phyloP scores from a whole-genome alignment of 1,139 yeast genomes.

The Pichia sp. region DNA sequence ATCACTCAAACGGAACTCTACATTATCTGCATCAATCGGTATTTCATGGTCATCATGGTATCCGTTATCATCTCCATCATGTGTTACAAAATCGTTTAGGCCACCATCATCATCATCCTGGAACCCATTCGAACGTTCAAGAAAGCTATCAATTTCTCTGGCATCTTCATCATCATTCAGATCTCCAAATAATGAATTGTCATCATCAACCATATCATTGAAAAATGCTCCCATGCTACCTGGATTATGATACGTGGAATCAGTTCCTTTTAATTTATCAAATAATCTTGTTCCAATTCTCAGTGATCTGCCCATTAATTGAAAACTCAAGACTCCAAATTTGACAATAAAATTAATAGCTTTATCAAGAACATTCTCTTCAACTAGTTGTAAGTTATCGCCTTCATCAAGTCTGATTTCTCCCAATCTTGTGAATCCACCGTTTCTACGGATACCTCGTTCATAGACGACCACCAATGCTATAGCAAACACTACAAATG shows the following conservation, averaged over 20 bases:
- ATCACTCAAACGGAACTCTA: constrained; percentile 13
- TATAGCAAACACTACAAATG: constrained; percentile 49
- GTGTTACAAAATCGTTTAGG: constrained; percentile 13
- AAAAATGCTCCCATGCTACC: constrained; percentile 35
- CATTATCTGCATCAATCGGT: constrained; percentile 3
- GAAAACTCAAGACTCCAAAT: constrained; percentile 42
- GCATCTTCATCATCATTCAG: constrained; percentile 46
- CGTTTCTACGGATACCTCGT: constrained; percentile 71
- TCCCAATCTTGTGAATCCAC: constrained; percentile 76
- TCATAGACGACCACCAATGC: constrained; percentile 74
- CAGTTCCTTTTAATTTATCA: constrained; percentile 23
- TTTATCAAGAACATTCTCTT: constrained; percentile 57
- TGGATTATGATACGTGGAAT: constrained; percentile 27
- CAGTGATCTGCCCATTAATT: constrained; percentile 40
- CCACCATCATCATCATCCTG: constrained; percentile 17
- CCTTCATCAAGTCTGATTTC: constrained; percentile 77
- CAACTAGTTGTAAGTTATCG: constrained; percentile 56
- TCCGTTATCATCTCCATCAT: constrained; percentile 7
- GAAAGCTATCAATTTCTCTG: constrained; percentile 30
- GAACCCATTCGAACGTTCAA: constrained; percentile 20
- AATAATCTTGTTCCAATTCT: constrained; percentile 38
- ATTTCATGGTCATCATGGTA: constrained; percentile 10
- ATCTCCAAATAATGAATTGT: constrained; percentile 30
- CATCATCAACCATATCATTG: constrained; percentile 41
- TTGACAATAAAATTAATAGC: constrained; percentile 56